A percentile compares a stretch with the other conserved stretches of the same genome.
phyloP scores from a whole-genome alignment of 441 rosid species.

The Mallotus repandus region DNA sequence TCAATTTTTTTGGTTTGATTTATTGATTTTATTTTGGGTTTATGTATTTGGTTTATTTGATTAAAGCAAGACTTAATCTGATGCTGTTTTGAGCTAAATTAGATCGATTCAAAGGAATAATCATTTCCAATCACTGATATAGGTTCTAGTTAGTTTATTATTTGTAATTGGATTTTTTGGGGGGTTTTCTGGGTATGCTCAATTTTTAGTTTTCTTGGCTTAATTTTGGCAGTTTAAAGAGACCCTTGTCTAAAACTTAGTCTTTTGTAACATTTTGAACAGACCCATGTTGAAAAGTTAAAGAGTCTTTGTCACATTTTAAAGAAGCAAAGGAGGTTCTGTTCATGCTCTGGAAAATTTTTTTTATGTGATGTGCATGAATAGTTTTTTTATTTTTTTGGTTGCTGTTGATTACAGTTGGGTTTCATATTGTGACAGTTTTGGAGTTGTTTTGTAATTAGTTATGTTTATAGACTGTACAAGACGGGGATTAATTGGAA shows the following conservation, averaged over 20 bases:
- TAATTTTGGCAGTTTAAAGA: not conserved
- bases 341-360: not conserved
- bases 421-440: not conserved
- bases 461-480: not conserved
- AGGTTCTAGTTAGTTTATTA: slow-evolving; percentile 21
- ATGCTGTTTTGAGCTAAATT: slow-evolving; percentile 39
- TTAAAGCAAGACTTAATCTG: slow-evolving; percentile 25
- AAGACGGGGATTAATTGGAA: not conserved
- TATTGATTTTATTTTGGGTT: not conserved
- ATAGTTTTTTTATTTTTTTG: not conserved
- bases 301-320: not conserved
- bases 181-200: not conserved
- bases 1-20: not conserved
- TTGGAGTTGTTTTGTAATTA: not conserved
- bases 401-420: not conserved
- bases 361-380: not conserved
- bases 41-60: slow-evolving; percentile 15
- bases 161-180: not conserved
- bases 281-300: not conserved
- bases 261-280: not conserved
- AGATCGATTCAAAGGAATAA: slow-evolving; percentile 33
- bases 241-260: no score
- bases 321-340: not conserved
- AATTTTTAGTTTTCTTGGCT: not conserved
- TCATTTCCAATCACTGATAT: slow-evolving; percentile 20